phyloP scores from a whole-genome alignment of 2,329 filamentous ascomycete genomes.

The Cercospora berteroae region DNA sequence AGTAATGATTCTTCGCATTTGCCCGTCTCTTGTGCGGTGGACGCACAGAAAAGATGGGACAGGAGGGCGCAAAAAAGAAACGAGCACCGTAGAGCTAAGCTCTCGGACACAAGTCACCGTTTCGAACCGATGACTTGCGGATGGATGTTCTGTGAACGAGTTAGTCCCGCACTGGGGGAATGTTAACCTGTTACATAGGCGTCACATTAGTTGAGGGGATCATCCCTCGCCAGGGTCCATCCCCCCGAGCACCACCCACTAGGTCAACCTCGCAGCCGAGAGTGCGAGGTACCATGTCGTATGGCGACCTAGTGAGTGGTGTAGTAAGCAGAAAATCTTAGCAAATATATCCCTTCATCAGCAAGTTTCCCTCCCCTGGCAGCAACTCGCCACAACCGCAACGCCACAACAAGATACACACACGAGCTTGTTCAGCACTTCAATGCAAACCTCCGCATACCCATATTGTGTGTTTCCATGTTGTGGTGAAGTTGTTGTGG shows the following conservation, averaged over 20 bases:
- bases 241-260: neutral
- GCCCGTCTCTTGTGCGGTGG: neutral
- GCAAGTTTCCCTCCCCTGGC: slow-evolving; percentile 7
- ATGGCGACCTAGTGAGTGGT: neutral
- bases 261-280: neutral
- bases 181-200: neutral
- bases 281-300: neutral
- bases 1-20: neutral
- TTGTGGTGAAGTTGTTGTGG: slow-evolving; percentile 4
- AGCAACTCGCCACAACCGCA: slow-evolving; percentile 11
- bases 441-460: slow-evolving; percentile 7
- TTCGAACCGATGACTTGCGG: neutral
- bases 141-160: neutral
- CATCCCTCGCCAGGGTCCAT: neutral
- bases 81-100: neutral
- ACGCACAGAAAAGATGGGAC: neutral
- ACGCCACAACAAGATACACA: slow-evolving; percentile 5
- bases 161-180: neutral
- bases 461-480: slow-evolving; percentile 8
- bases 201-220: neutral
- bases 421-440: slow-evolving; percentile 10
- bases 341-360: neutral
- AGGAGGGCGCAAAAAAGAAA: neutral
- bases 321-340: neutral
- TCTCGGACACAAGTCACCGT: neutral